phyloP scores from a whole-genome alignment of 2,329 filamentous ascomycete genomes.

The Bipolaris sorokiniana region DNA sequence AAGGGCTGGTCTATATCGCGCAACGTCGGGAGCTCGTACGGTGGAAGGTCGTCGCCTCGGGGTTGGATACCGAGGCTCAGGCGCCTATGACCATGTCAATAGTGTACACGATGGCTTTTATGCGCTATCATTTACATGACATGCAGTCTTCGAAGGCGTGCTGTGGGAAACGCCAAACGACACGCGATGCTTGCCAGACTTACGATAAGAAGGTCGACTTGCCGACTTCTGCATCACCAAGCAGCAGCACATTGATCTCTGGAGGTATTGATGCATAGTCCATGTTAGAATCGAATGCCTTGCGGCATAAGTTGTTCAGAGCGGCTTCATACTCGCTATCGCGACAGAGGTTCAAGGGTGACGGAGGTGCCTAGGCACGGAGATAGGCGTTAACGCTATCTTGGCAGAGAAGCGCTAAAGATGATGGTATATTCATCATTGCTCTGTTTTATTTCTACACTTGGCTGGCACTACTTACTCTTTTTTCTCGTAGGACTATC shows the following conservation, averaged over 20 bases:
- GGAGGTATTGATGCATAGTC: constrained; percentile 28
- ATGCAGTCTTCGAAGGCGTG: not conserved
- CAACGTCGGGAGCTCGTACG: constrained; percentile 52
- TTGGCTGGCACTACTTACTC: too few species aligned
- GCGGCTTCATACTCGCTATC: constrained; percentile 23
- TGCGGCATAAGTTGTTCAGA: constrained; percentile 12
- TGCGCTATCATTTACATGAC: not conserved
- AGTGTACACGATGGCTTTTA: not conserved
- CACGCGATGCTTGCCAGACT: constrained; percentile 38
- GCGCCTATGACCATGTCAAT: constrained; percentile 27
- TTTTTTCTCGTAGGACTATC: too few species aligned
- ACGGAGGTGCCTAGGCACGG: constrained; percentile 8
- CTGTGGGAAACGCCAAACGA: not conserved
- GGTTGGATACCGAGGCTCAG: constrained; percentile 42
- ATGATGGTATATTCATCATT: not conserved
- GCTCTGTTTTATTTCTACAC: too few species aligned
- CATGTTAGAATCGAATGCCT: constrained; percentile 21
- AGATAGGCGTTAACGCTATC: constrained; percentile 18
- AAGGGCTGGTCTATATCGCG: constrained; percentile 65
- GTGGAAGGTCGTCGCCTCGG: constrained; percentile 36
- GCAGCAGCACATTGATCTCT: constrained; percentile 57
- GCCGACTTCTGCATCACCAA: constrained; percentile 65
- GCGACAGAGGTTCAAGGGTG: not conserved
- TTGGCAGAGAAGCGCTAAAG: constrained; percentile 1
- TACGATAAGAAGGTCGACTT: constrained; percentile 69